Base-by-base conservation (phyloP, 345 rosid species). In the Eucalyptus curtisii region DNA sequence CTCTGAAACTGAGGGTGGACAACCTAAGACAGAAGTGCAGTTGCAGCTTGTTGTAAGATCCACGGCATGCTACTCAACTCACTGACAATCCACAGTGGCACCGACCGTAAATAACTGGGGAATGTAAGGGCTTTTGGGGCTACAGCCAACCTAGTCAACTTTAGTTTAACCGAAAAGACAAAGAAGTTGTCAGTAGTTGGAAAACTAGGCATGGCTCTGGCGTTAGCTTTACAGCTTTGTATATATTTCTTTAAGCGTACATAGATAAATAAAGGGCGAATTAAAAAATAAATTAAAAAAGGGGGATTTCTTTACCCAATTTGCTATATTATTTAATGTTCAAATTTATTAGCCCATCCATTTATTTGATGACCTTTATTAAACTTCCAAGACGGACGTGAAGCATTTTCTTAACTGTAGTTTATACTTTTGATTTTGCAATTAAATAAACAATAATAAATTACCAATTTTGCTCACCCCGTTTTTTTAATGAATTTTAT, bases 341-440 rank as follows among this genome's bases (percentile, higher is more conserved):
- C 86, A 49, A 55, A 82, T 49, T 55, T 76, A 71, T 81, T 50
- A 85, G 84, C 92, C 91, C 92, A 86, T 66, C 88, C 79, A 91
- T 89, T 91, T 90, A 91, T 91, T 93, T 87, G 92, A 80, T 87
- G 89, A n/a, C 64, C 81, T 79, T 87, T 88, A 94, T 95, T 94
- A 90, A 93, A 94, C 90, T 95, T 92, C 94, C 96, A 90, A 94
- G 97, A 95, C 98, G 98, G 97, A 97, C 99, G 94, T 93, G 94
- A 94, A 95, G 91, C 95, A 91, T 94, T 94, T 94, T 95, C 94
- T 95, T 96, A 97, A 97, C 96, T 96, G 94, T 91, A 96, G 92
- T 97, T 93, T 93, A 95, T 95, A 94, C 95, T 96, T 91, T 93
- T 91, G 93, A 90, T 95, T 95, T 94, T 52, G 89, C 93, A 93